Percentiles rank a stretch among this genome's conserved stretches.
Conservation (phyloP, 768 basidiomycete genomes). For the Agaricus blazei region DNA sequence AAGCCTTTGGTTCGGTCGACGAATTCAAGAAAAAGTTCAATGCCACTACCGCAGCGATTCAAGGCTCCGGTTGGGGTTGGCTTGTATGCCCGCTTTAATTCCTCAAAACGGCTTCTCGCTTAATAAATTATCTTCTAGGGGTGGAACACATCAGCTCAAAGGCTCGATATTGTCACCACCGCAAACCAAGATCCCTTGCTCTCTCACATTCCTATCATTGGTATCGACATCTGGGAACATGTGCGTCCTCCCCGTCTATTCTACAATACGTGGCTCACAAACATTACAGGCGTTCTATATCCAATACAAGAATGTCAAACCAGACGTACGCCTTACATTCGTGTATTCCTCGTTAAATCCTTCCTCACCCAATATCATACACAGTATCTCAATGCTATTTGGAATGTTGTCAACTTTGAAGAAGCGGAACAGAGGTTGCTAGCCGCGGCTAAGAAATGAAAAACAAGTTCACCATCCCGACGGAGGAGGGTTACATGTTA, state of each 20-base stretch:
- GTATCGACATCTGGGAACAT: slow-evolving; percentile 94
- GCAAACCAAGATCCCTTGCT: slow-evolving; percentile 94
- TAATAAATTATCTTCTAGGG: slow-evolving; percentile 40
- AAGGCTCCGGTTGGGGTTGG: slow-evolving; percentile 97
- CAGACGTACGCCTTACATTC: slow-evolving; percentile 57
- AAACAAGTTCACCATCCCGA: not conserved
- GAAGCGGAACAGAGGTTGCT: slow-evolving; percentile 61
- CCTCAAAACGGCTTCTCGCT: not conserved
- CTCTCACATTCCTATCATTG: slow-evolving; percentile 73
- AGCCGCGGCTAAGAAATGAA: slow-evolving; percentile 19
- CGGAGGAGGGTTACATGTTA: no score
- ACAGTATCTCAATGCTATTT: slow-evolving; percentile 85
- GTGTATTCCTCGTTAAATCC: no score
- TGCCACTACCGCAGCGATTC: slow-evolving; percentile 76
- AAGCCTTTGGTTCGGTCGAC: slow-evolving; percentile 67
- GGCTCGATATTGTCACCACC: slow-evolving; percentile 86
- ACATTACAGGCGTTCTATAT: slow-evolving; percentile 70
- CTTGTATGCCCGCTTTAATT: slow-evolving; percentile 51
- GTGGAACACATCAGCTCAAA: slow-evolving; percentile 56
- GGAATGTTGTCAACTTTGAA: slow-evolving; percentile 88
- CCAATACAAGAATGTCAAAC: slow-evolving; percentile 95
- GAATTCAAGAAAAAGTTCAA: slow-evolving; percentile 79
- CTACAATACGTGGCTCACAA: not conserved
- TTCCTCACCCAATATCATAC: not conserved
- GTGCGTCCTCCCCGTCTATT: slow-evolving; percentile 6